Evolutionary conservation across 169 alveolate species (phyloP).

Genomic region (Plasmodium sp.): DNA sequence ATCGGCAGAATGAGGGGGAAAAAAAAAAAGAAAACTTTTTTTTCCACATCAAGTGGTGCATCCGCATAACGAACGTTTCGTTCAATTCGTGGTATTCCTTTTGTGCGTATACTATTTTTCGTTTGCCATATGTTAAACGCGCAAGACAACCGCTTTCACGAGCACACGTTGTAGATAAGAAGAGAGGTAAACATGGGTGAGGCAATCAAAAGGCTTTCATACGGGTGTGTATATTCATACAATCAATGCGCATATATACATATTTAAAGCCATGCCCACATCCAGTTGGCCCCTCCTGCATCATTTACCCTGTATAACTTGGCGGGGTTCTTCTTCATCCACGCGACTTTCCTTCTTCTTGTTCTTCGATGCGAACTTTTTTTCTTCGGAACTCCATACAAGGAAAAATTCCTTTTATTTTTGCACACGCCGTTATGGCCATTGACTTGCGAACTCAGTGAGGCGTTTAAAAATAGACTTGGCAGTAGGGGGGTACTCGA

Average conservation of each 20-base stretch:
- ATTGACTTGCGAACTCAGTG: constrained; percentile 5
- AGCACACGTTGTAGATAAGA: neutral
- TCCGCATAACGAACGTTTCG: neutral
- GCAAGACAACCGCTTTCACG: neutral
- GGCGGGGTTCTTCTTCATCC: constrained; percentile 86
- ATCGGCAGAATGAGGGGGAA: neutral
- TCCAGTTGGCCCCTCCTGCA: neutral
- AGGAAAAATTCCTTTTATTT: constrained; percentile 7
- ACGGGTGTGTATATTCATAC: neutral
- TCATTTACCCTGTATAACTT: constrained; percentile 78
- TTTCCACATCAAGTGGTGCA: neutral
- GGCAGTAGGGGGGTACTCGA: neutral
- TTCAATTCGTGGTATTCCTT: neutral
- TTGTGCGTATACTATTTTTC: neutral
- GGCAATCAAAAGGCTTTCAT: neutral
- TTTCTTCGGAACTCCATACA: constrained; percentile 87
- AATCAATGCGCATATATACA: neutral
- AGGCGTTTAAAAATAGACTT: constrained; percentile 48
- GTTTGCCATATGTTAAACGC: neutral
- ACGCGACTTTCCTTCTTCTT: constrained; percentile 83
- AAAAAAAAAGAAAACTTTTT: neutral
- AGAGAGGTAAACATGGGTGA: neutral
- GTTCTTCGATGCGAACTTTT: constrained; percentile 85
- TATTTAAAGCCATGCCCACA: neutral
- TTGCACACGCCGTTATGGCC: neutral